Percentiles rank a stretch among this genome's conserved stretches.
phyloP scores from a whole-genome alignment of 352 stramenopile genomes.

The Globisporangium takayamanum region DNA sequence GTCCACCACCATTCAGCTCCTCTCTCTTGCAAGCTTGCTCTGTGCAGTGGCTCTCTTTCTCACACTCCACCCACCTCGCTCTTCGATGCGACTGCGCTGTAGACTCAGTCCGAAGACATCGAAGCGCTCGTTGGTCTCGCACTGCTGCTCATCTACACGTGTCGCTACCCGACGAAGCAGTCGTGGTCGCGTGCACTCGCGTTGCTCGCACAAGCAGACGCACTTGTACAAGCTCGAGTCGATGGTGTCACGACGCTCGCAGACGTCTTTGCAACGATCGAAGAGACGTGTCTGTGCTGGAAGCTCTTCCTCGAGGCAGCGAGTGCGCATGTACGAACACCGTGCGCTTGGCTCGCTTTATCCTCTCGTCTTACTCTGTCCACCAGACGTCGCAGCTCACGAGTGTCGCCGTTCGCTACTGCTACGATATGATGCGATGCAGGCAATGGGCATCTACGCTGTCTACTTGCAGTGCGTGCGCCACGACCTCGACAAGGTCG shows the following conservation, averaged over 20 bases:
- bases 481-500: constrained; percentile 52
- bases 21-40: not conserved
- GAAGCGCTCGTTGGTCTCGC: constrained; percentile 40
- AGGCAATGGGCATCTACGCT: constrained; percentile 62
- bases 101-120: constrained; percentile 31
- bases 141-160: constrained; percentile 46
- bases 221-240: not conserved
- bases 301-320: constrained; percentile 48
- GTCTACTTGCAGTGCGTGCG: constrained; percentile 52
- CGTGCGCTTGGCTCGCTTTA: not conserved
- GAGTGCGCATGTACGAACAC: constrained; percentile 33
- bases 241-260: not conserved
- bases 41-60: not conserved
- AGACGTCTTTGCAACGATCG: constrained; percentile 22
- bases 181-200: constrained; percentile 37
- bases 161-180: constrained; percentile 49
- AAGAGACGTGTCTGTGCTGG: constrained; percentile 60
- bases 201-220: constrained; percentile 27
- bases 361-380: not conserved
- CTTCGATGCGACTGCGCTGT: not conserved
- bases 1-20: constrained; percentile 13
- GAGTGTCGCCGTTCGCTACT: not conserved
- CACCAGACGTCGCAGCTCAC: not conserved
- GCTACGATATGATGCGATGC: not conserved
- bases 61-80: not conserved